Base-by-base conservation (phyloP, 2,329 filamentous ascomycete species). In the Colletotrichum neosansevieriae region DNA sequence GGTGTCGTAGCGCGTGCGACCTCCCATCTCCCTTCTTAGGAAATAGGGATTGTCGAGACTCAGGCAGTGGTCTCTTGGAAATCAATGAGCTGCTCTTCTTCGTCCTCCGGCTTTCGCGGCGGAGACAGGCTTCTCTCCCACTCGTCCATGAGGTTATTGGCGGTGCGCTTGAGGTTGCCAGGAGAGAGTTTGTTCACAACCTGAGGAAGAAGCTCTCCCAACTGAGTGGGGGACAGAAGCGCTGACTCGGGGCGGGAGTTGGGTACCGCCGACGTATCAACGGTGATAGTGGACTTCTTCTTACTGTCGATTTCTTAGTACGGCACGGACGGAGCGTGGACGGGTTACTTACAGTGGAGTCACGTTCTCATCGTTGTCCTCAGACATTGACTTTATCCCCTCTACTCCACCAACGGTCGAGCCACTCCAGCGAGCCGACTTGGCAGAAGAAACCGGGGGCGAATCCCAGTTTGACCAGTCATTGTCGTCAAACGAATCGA, bases 111-210 rank as follows among this genome's bases (percentile, higher is more conserved):
- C 29, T 60, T 63, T 24, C 49, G 65, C 77, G 86, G 82, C 38
- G 88, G 84, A 2, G 86, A 89, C 13, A 94, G 82, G 72, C 88
- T 92, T 78, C 89, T 93, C 81, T 98, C 95, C 93, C 94, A 97
- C 76, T 97, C 94, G 71, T 90, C 92, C 89, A 98, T 94, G 65
- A 97, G 84, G 70, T 91, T 92, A 40, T 90, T 92, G n/a, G 94
- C 93, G 1, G 93, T 95, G 42, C 89, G 88, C 76, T 94, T 93
- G 73, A 98, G 82, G 74, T 93, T 94, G 72, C 89, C 90, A 0
- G 94, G 92, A 9, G 89, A 87, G 47, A 94, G 81, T 71, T 91
- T 89, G 76, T 90, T 90, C 63, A 97, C 85, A 54, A 91, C 87
- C 56, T 90, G 90, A 81, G 93, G 93, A 32, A 92, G 77, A 66